Evolutionary conservation across 192 early-diverging fungal species (phyloP), one percentile per base, ranked within the genome.

Genomic region (Geranomyces variabilis): DNA sequence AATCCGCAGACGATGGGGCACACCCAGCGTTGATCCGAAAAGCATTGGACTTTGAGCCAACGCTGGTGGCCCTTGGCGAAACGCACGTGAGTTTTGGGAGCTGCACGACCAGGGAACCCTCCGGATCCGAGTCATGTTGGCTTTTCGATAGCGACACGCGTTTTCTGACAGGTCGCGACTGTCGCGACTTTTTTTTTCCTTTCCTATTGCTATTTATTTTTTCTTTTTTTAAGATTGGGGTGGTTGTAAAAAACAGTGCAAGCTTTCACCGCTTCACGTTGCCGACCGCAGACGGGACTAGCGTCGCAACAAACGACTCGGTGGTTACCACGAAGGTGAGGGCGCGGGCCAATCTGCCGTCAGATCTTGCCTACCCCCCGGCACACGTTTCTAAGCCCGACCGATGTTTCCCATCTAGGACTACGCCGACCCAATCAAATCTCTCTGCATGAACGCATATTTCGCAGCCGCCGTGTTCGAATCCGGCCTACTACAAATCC

Each of bases 401-500:
- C n/a, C n/a, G n/a, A n/a, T n/a, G n/a, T n/a, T n/a, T n/a, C n/a
- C n/a, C n/a, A n/a, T n/a, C 10, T 41, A 69, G 67, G 67, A 69
- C 0, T 69, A 69, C 36, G 17, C n/a, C 5, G 53, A 22, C 24
- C 17, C 22, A 12, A 24, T 69, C 48, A 56, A 53, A 22, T 29
- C 67, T 15, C 48, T 69, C 24, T 10, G 44, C n/a, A 66, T 84
- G 53, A 85, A 80, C 69, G 53, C 45, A 2, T 47, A 43, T 30
- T 83, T 69, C 57, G 74, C 71, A 3, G 77, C 79, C 7, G 74
- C 65, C 2, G 24, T 82, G 28, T 57, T 84, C 13, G 47, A 53
- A 15, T 69, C 79, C 63, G 83, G 83, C 47, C 51, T 59, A 17
- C 65, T 84, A 15, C 68, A 83, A 43, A 58, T 84, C 10, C 81